Conservation (phyloP, 805 yeast species). For the Myxozyma nipponensis region DNA sequence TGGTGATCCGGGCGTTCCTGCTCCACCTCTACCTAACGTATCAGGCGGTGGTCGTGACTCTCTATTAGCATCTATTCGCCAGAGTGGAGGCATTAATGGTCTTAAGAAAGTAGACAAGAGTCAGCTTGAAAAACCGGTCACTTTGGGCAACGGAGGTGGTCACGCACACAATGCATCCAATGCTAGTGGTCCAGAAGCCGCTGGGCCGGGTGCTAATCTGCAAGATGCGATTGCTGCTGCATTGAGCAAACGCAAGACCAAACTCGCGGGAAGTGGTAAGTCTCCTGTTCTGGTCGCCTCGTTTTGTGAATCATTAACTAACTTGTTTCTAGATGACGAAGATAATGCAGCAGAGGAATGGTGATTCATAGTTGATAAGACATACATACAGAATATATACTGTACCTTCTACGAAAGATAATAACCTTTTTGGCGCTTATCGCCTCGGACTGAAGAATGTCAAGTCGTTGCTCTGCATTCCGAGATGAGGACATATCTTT, state of each 20-base stretch:
- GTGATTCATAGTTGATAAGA: too few species aligned
- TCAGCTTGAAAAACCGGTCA: conserved; percentile 76
- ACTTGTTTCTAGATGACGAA: neutral
- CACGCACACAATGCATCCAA: neutral
- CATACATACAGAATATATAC: too few species aligned
- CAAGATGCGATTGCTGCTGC: conserved; percentile 92
- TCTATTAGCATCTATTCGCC: conserved; percentile 77
- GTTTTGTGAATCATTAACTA: neutral
- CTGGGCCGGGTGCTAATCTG: conserved; percentile 49
- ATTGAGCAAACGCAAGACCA: conserved; percentile 71
- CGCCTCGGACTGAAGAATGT: too few species aligned
- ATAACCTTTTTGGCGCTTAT: too few species aligned
- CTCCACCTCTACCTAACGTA: conserved; percentile 17
- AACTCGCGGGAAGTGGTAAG: conserved; percentile 59
- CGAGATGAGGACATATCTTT: too few species aligned
- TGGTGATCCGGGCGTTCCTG: conserved; percentile 31
- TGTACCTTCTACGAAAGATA: too few species aligned
- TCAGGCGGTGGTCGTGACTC: conserved; percentile 65
- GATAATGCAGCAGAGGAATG: neutral
- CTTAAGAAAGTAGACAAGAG: conserved; percentile 78
- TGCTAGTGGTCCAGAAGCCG: neutral
- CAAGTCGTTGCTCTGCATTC: too few species aligned
- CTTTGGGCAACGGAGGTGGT: conserved; percentile 24
- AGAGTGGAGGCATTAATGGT: conserved; percentile 66
- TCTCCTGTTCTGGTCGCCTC: neutral